These are phyloP conservation scores for Picochlorum sp. DNA, from an alignment of 139 green algal species.

Conservation along the genomic window DNA sequence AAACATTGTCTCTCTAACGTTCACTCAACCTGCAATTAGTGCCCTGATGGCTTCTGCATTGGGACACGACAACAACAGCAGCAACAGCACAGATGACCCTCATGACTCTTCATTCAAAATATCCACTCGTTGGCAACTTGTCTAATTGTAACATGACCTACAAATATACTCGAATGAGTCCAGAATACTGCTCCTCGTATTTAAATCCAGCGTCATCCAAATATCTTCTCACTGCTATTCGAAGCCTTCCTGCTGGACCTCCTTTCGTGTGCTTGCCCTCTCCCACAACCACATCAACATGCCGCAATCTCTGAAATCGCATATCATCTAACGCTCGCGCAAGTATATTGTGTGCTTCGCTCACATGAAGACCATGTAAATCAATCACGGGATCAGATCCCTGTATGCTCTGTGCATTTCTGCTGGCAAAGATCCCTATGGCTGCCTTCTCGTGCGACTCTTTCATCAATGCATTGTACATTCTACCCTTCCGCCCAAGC, in stretches of 20 bases:
- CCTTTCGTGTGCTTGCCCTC: conserved; percentile 59
- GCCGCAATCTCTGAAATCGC: neutral
- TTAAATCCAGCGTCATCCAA: conserved; percentile 8
- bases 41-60: too few species aligned
- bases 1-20: too few species aligned
- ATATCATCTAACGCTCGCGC: conserved; percentile 20
- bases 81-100: too few species aligned
- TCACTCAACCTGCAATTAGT: too few species aligned
- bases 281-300: conserved; percentile 46
- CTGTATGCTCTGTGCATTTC: conserved; percentile 31
- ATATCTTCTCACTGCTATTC: conserved; percentile 22
- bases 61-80: too few species aligned
- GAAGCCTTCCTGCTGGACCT: conserved; percentile 23
- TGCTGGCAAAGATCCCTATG: conserved; percentile 31
- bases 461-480: conserved; percentile 51
- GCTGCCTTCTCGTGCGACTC: conserved; percentile 46
- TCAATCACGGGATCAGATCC: conserved; percentile 36
- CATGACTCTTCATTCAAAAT: too few species aligned
- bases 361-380: conserved; percentile 66
- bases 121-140: too few species aligned
- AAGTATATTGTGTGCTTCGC: conserved; percentile 49
- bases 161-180: neutral
- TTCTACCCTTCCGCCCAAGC: conserved; percentile 48
- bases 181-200: conserved; percentile 5
- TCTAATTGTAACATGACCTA: too few species aligned